phyloP scores from a whole-genome alignment of 345 rosid species.

The Murraya paniculata region DNA sequence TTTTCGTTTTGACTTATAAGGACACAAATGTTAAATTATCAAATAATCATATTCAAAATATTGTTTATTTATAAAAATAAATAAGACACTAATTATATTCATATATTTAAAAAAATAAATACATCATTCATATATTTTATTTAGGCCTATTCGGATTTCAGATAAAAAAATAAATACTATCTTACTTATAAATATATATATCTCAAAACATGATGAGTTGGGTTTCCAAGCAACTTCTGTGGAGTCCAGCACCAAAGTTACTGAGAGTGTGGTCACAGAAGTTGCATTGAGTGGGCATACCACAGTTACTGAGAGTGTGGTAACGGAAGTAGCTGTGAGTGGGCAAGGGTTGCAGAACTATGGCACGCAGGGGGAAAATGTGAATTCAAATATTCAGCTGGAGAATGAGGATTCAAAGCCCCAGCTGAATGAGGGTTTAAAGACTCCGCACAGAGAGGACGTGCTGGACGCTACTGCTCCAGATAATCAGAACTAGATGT shows the following conservation, averaged over 20 bases:
- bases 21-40: too few relatives aligned
- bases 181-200: too few relatives aligned
- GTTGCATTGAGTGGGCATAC: slow-evolving; percentile 26
- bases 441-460: slow-evolving; percentile 47
- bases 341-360: slow-evolving; percentile 34
- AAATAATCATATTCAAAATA: too few relatives aligned
- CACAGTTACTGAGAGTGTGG: slow-evolving; percentile 27
- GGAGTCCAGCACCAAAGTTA: slow-evolving; percentile 21
- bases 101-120: too few relatives aligned
- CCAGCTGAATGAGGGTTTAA: slow-evolving; percentile 36
- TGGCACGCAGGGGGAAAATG: slow-evolving; percentile 27
- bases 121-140: too few relatives aligned
- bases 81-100: too few relatives aligned
- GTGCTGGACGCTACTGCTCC: slow-evolving; percentile 54
- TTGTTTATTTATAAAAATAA: too few relatives aligned
- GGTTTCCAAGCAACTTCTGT: slow-evolving; percentile 17
- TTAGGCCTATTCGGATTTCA: too few relatives aligned
- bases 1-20: too few relatives aligned
- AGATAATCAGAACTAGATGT: slow-evolving; percentile 84
- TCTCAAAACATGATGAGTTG: slow-evolving; percentile 25
- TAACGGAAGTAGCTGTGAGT: slow-evolving; percentile 29
- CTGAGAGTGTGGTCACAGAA: slow-evolving; percentile 35
- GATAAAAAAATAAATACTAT: too few relatives aligned
- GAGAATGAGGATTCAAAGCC: slow-evolving; percentile 39
- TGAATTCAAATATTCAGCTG: slow-evolving; percentile 26